phyloP scores from a whole-genome alignment of 2,329 filamentous ascomycete species.

The Venturia pyrina region DNA sequence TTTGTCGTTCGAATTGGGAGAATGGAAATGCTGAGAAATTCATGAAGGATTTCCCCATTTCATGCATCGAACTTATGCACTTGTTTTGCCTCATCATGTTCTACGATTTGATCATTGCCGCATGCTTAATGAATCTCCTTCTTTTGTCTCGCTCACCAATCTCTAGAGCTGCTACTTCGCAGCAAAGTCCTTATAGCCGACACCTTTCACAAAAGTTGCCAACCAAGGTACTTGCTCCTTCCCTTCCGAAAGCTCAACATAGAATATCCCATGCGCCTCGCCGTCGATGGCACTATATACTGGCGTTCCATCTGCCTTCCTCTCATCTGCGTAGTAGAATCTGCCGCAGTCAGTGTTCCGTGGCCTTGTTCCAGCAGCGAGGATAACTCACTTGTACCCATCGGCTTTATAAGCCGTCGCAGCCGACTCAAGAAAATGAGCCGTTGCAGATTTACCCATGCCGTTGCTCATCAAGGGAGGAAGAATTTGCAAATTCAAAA shows the following conservation, averaged over 20 bases:
- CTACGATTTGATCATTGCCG: too few relatives aligned
- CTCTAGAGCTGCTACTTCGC: background rate
- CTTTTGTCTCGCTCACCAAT: background rate
- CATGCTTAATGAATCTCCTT: too few relatives aligned
- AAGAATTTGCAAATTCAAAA: slow-evolving; percentile 12
- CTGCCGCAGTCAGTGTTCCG: background rate
- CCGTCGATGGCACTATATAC: slow-evolving; percentile 11
- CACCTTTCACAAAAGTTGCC: slow-evolving; percentile 15
- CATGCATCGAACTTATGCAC: too few relatives aligned
- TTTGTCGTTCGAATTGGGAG: too few relatives aligned
- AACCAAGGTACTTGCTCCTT: slow-evolving; percentile 15
- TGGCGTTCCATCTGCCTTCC: slow-evolving; percentile 11
- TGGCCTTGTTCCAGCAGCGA: background rate
- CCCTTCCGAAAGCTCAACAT: slow-evolving; percentile 12
- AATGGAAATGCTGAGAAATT: too few relatives aligned
- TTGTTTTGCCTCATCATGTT: too few relatives aligned
- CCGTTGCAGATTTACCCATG: slow-evolving; percentile 13
- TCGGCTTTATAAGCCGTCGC: slow-evolving; percentile 12
- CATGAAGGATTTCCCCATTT: too few relatives aligned
- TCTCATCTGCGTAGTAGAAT: slow-evolving; percentile 15
- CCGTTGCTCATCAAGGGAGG: slow-evolving; percentile 12
- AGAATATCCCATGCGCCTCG: slow-evolving; percentile 14
- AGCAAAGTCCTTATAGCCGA: slow-evolving; percentile 14
- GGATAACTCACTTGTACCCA: slow-evolving; percentile 13
- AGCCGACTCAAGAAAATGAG: slow-evolving; percentile 13